Evolutionary conservation across 768 basidiomycete species (phyloP).

Genomic region (Leccinum incarnatum): DNA sequence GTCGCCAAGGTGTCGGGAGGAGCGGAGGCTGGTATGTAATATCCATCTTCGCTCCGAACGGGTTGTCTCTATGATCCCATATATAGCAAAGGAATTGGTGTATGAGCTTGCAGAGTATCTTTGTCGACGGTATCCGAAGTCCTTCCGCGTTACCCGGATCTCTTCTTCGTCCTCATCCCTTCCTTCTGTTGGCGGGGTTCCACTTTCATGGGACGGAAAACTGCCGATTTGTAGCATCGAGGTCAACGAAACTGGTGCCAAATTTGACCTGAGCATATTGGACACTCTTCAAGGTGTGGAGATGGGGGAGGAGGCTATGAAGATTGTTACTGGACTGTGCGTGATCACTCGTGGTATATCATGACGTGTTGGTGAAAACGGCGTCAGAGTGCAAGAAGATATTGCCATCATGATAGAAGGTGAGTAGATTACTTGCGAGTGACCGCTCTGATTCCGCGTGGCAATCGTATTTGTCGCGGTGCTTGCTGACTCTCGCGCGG

Average conservation of each 20-base stretch:
- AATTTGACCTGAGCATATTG: slow-evolving; percentile 46
- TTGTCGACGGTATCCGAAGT: slow-evolving; percentile 55
- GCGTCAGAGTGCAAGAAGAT: slow-evolving; percentile 52
- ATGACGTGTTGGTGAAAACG: slow-evolving; percentile 6
- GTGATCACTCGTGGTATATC: slow-evolving; percentile 24
- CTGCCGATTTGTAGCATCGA: slow-evolving; percentile 51
- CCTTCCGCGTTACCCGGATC: slow-evolving; percentile 49
- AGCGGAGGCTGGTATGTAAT: slow-evolving; percentile 27
- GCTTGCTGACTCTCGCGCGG: slow-evolving; percentile 20
- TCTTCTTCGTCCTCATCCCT: background rate
- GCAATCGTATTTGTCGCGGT: slow-evolving; percentile 13
- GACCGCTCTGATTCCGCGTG: slow-evolving; percentile 6
- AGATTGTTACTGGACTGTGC: slow-evolving; percentile 59
- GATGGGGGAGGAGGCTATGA: slow-evolving; percentile 51
- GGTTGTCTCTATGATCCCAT: background rate
- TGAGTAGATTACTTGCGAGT: slow-evolving; percentile 24
- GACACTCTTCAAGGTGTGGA: slow-evolving; percentile 18
- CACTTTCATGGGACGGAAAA: slow-evolving; percentile 40
- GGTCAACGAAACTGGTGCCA: slow-evolving; percentile 46
- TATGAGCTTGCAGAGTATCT: slow-evolving; percentile 71
- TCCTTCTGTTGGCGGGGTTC: slow-evolving; percentile 23
- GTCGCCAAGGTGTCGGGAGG: slow-evolving; percentile 30
- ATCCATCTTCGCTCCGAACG: background rate
- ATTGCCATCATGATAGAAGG: slow-evolving; percentile 62
- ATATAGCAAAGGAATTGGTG: slow-evolving; percentile 60